Base-by-base conservation (phyloP, 2,329 filamentous ascomycete species). In the Penicillium griseofulvum region DNA sequence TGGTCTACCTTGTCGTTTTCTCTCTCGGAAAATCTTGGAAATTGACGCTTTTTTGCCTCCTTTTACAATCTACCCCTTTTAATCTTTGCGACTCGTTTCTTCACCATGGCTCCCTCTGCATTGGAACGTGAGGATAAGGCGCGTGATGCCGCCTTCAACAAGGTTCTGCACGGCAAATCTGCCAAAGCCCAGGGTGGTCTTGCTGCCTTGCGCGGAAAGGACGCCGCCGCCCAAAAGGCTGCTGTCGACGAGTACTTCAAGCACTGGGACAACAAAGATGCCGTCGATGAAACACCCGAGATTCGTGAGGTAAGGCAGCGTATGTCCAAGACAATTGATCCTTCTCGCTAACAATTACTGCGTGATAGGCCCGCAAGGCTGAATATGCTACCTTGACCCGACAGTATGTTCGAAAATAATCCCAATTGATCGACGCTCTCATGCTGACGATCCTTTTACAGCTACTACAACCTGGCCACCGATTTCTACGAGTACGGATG, bases 401-500 rank as follows among this genome's bases (percentile, higher is more conserved):
- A 81, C 91, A 97, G 88, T 94, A 83, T 67, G 87, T 82, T 41
- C 14, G n/a, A 17, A 16, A 37, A 31, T 14, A 31, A 42, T 6
- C 28, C n/a, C 17, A 29, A 37, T 46, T 29, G 7, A 38, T 51
- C 3, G 31, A 28, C 8, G 38, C 51, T 48, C 33, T 49, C 26
- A n/a, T 47, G 34, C 36, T 51, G 28, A 52, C 60, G 31, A 59
- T 39, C 31, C 16, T 12, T 19, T 29, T 41, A 28, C 64, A 91
- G 88, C 75, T 96, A 97, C 83, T 97, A 97, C 81, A 96, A 97
- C 78, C 85, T 96, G 46, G 91, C 90, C n/a, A 97, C 92, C 65
- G 92, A 96, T 71, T 77, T 96, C 48, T 96, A 96, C 81, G 94
- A 97, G 80, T 94, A 96, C 67, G 94, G 92, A 68, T 99, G 94